Base-by-base conservation (phyloP, 2,329 filamentous ascomycete genomes). In the Alternaria dauci region DNA sequence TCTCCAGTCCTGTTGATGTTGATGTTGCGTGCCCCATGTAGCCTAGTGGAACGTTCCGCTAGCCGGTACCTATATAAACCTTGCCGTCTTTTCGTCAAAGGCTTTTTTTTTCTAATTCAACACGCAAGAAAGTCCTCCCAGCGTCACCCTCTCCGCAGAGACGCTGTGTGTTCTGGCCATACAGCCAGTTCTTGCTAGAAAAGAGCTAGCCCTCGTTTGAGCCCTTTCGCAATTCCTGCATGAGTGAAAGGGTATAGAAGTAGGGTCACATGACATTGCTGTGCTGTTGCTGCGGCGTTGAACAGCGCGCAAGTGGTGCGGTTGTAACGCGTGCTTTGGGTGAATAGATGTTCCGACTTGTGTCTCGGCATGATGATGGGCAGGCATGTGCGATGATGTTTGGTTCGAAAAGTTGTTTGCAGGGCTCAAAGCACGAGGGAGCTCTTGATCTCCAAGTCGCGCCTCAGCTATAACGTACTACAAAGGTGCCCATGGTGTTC, bases 131-230 rank as follows among this genome's bases (percentile, higher is more conserved):
- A 71, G 69, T 72, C 74, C 67, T 72, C 70, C 71, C 71, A 75
- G 74, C 70, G 60, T 69, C 69, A 71, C 65, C 59, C 54, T 36
- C 42, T 57, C 58, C 36, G 69, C 67, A 65, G 71, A 71, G 66
- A 57, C 64, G 70, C 69, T 76, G 74, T 71, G 67, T 69, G 70
- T 74, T 75, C 75, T 75, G 72, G 64, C 68, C 64, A 66, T 58
- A 42, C 50, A 66, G 73, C 58, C 69, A 67, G 73, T 57, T 63
- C 70, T 77, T 78, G 76, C 73, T 61, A 78, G 75, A 78, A 63
- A 57, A 63, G 70, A 66, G 50, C 59, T 30, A 67, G 73, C 75
- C 73, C 71, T 72, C 74, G 75, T 78, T 78, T 78, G 75, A 77
- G 74, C 71, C 74, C 66, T 64, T 71, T 65, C 67, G 68, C 71